These are phyloP conservation scores for Fusarium haematococcum DNA, from an alignment of 2,329 filamentous ascomycete genomes.

Conservation along the genomic window DNA sequence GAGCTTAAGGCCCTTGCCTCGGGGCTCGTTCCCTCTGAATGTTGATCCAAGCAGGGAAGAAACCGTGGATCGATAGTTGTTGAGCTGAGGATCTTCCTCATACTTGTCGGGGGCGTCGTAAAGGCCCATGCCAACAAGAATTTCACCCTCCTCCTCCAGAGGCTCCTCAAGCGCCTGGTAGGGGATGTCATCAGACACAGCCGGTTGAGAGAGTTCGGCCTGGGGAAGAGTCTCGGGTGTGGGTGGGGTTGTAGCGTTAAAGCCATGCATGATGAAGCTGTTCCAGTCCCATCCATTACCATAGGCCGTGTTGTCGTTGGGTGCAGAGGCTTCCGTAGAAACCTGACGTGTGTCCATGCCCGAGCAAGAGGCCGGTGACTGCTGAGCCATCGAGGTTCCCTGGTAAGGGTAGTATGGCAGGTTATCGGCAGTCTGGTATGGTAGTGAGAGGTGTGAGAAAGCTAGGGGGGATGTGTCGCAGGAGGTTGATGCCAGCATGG, in stretches of 20 bases:
- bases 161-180: constrained; percentile 64
- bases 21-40: constrained; percentile 58
- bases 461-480: constrained; percentile 68
- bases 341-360: constrained; percentile 31
- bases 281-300: constrained; percentile 56
- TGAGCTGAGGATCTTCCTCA: constrained; percentile 60
- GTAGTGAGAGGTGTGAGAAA: constrained; percentile 66
- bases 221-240: constrained; percentile 70
- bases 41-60: constrained; percentile 65
- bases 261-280: constrained; percentile 57
- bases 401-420: constrained; percentile 56
- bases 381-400: constrained; percentile 51
- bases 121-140: constrained; percentile 84
- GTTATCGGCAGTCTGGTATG: constrained; percentile 55
- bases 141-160: constrained; percentile 71
- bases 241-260: constrained; percentile 65
- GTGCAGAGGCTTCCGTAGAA: constrained; percentile 47
- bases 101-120: constrained; percentile 77
- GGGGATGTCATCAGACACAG: constrained; percentile 63
- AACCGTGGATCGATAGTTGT: constrained; percentile 67
- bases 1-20: constrained; percentile 81
- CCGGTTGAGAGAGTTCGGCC: constrained; percentile 60
- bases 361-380: constrained; percentile 46
- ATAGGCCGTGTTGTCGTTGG: constrained; percentile 32
- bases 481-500: constrained; percentile 67